Conservation (phyloP, 2,329 filamentous ascomycete species). For the Scedosporium minutisporum region DNA sequence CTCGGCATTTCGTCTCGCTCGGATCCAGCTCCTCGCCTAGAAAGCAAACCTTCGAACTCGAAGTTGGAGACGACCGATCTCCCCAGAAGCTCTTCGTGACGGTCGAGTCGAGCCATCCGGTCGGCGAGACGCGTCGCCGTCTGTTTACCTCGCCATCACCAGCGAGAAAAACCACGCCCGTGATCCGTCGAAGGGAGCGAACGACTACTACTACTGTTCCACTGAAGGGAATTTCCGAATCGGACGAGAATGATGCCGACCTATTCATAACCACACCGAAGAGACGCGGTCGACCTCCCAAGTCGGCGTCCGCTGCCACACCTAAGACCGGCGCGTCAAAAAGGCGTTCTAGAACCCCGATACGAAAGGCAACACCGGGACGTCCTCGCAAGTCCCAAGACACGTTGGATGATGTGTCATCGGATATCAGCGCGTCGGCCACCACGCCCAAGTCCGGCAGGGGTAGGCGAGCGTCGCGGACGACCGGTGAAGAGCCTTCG, state of each 20-base stretch:
- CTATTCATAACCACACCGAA: slow-evolving; percentile 26
- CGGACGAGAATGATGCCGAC: slow-evolving; percentile 27
- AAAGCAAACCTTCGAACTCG: slow-evolving; percentile 48
- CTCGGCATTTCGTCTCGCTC: slow-evolving; percentile 27
- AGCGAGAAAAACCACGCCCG: slow-evolving; percentile 24
- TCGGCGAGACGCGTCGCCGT: slow-evolving; percentile 25
- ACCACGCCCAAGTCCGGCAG: not conserved
- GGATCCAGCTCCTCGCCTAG: slow-evolving; percentile 32
- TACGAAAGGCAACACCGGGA: slow-evolving; percentile 12
- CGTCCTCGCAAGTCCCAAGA: not conserved
- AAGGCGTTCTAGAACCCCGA: slow-evolving; percentile 37
- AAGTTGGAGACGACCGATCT: slow-evolving; percentile 39
- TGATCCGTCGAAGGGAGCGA: slow-evolving; percentile 24
- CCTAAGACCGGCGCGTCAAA: slow-evolving; percentile 35
- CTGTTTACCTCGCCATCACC: slow-evolving; percentile 30
- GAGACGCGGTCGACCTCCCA: slow-evolving; percentile 36
- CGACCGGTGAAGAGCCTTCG: not conserved
- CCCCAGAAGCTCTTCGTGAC: slow-evolving; percentile 46
- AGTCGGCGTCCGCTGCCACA: slow-evolving; percentile 34
- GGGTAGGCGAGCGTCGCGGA: not conserved
- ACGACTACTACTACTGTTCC: slow-evolving; percentile 42
- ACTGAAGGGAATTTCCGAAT: slow-evolving; percentile 23
- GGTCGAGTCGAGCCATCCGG: slow-evolving; percentile 38
- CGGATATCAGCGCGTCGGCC: not conserved
- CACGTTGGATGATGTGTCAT: not conserved